These are phyloP conservation scores for Tylopilus sp. DNA, from an alignment of 768 basidiomycete species.

Conservation along the genomic window DNA sequence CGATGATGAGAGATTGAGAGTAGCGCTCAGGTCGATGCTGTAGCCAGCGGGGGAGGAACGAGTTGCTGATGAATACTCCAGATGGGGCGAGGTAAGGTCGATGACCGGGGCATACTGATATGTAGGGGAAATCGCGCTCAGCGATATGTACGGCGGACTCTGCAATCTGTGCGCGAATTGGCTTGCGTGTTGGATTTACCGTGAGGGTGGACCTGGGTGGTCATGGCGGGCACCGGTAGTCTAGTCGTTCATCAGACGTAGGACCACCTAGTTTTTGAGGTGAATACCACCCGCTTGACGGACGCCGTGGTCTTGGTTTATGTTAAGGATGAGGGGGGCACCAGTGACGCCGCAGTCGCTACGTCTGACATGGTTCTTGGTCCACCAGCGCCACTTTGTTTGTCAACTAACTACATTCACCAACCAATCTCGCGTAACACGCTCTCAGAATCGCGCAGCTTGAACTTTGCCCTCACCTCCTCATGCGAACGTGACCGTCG, in stretches of 20 bases:
- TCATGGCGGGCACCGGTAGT: conserved; percentile 82
- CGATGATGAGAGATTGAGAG: conserved; percentile 95
- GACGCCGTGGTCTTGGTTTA: conserved; percentile 59
- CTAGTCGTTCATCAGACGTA: conserved; percentile 53
- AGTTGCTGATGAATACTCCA: conserved; percentile 64
- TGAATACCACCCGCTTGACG: conserved; percentile 85
- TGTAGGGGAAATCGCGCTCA: conserved; percentile 82
- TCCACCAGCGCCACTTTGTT: no score
- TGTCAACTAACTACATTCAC: conserved; percentile 5
- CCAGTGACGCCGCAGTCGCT: conserved; percentile 67
- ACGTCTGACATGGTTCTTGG: conserved; percentile 57
- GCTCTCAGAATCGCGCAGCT: conserved; percentile 19
- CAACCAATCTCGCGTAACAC: conserved; percentile 20
- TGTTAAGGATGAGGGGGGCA: conserved; percentile 72
- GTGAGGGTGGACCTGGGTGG: conserved; percentile 77
- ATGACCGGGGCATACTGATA: conserved; percentile 68
- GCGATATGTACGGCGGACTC: conserved; percentile 93
- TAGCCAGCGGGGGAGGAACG: conserved; percentile 75
- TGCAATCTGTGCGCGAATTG: conserved; percentile 80
- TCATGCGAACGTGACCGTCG: not conserved
- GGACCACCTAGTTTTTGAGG: conserved; percentile 70
- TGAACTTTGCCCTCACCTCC: conserved; percentile 6
- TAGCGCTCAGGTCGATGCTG: conserved; percentile 83
- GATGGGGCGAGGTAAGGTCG: conserved; percentile 9
- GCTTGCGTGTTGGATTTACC: conserved; percentile 66